Evolutionary conservation across 768 basidiomycete genomes (phyloP).

Genomic region (Antrodiella citrinella): DNA sequence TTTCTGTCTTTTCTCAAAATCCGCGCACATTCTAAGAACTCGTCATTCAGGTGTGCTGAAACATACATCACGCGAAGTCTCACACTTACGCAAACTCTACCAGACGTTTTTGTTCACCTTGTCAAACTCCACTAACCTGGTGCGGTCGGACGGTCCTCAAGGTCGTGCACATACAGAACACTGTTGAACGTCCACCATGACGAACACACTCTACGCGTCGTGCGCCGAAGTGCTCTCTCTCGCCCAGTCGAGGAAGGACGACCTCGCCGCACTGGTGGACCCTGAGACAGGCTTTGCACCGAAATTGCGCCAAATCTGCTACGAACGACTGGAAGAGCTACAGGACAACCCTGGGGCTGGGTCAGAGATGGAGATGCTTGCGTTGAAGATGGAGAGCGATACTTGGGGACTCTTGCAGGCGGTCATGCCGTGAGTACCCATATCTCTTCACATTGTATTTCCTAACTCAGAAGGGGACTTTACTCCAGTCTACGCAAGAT

Average conservation of each 20-base stretch:
- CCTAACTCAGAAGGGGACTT: not conserved
- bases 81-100: not conserved
- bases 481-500: conserved; percentile 58
- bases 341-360: conserved; percentile 35
- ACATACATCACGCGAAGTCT: not conserved
- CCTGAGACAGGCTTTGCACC: conserved; percentile 68
- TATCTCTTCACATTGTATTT: not conserved
- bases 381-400: conserved; percentile 64
- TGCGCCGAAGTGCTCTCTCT: conserved; percentile 60
- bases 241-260: conserved; percentile 44
- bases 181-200: conserved; percentile 29
- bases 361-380: conserved; percentile 44
- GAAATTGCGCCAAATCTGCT: conserved; percentile 41
- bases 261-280: conserved; percentile 54
- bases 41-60: not conserved
- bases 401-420: conserved; percentile 80
- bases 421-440: conserved; percentile 56
- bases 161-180: too few species aligned
- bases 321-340: conserved; percentile 48
- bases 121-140: not conserved
- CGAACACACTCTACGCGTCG: conserved; percentile 49
- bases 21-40: not conserved
- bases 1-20: not conserved
- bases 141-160: too few species aligned
- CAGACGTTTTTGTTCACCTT: not conserved